A percentile compares a stretch with the other conserved stretches of the same genome.
These are phyloP conservation scores for Amaranthus palmeri DNA, from an alignment of 148 eudicot genomes.

Conservation along the genomic window DNA sequence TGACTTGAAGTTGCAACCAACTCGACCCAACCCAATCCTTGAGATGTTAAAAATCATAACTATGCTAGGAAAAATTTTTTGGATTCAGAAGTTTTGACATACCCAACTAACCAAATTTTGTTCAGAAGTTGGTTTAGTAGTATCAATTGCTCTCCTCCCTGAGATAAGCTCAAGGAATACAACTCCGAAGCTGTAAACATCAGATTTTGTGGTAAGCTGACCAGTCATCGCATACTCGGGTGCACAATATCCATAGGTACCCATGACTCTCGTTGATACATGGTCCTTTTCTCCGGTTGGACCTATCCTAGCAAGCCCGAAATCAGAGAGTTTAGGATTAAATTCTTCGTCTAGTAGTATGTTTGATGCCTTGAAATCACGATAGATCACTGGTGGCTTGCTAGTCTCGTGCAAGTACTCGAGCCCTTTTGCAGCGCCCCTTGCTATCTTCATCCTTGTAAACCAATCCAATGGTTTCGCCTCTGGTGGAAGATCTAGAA, in stretches of 20 bases:
- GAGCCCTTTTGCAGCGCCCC: constrained; percentile 71
- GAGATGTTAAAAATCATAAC: too few relatives aligned
- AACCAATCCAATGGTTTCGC: constrained; percentile 59
- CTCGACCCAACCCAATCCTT: too few relatives aligned
- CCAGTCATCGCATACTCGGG: constrained; percentile 75
- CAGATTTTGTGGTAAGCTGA: constrained; percentile 57
- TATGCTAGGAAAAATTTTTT: too few relatives aligned
- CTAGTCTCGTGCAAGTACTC: constrained; percentile 59
- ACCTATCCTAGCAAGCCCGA: constrained; percentile 59
- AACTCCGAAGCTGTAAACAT: constrained; percentile 74
- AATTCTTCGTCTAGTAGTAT: constrained; percentile 58
- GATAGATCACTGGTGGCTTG: constrained; percentile 60
- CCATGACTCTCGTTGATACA: constrained; percentile 77
- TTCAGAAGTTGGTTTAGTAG: constrained; percentile 50
- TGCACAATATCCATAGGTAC: constrained; percentile 74
- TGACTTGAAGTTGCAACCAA: too few relatives aligned
- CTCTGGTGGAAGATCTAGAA: constrained; percentile 41
- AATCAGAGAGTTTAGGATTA: constrained; percentile 65
- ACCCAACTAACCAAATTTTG: constrained; percentile 69
- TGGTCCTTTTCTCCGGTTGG: constrained; percentile 58
- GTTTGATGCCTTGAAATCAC: constrained; percentile 73
- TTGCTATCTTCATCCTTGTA: constrained; percentile 69
- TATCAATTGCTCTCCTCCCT: constrained; percentile 64
- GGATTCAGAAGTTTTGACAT: constrained; percentile 16
- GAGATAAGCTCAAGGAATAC: constrained; percentile 75